A percentile compares a stretch with the other conserved stretches of the same genome.
Evolutionary conservation across 768 basidiomycete genomes (phyloP).

Genomic region (Suillus americanus): DNA sequence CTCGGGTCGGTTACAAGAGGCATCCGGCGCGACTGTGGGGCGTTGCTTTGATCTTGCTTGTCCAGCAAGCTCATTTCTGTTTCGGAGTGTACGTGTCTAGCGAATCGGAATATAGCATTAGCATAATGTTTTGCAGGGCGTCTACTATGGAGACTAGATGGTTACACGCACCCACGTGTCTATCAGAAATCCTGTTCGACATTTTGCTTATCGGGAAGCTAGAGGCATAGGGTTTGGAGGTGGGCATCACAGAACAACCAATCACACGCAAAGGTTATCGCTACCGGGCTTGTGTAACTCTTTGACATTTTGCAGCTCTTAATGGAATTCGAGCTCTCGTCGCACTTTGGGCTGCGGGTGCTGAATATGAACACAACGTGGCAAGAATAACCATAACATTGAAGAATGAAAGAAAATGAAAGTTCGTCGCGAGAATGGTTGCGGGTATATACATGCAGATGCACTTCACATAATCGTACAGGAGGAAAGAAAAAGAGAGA

Average conservation of each 20-base stretch:
- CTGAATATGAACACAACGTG: background rate
- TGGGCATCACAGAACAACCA: background rate
- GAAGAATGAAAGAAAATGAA: background rate
- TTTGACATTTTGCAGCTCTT: background rate
- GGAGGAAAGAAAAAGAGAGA: background rate
- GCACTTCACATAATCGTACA: constrained; percentile 1
- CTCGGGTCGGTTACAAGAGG: constrained; percentile 20
- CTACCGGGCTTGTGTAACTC: background rate
- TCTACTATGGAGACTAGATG: constrained; percentile 27
- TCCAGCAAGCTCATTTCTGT: constrained; percentile 29
- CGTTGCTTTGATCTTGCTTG: constrained; percentile 21
- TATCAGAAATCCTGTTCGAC: constrained; percentile 25
- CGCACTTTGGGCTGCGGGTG: background rate
- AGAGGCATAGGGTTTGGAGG: constrained; percentile 5
- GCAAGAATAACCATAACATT: background rate
- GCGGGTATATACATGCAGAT: constrained; percentile 1
- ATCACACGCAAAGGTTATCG: background rate
- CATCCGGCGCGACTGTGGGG: constrained; percentile 19
- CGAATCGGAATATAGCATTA: background rate
- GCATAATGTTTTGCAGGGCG: constrained; percentile 13
- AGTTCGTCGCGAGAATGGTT: background rate
- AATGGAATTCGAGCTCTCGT: background rate
- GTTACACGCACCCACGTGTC: constrained; percentile 30
- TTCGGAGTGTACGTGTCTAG: constrained; percentile 25
- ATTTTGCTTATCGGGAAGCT: constrained; percentile 29